Base-by-base conservation (phyloP, 2,329 filamentous ascomycete species). In the Pseudogymnoascus sp. region DNA sequence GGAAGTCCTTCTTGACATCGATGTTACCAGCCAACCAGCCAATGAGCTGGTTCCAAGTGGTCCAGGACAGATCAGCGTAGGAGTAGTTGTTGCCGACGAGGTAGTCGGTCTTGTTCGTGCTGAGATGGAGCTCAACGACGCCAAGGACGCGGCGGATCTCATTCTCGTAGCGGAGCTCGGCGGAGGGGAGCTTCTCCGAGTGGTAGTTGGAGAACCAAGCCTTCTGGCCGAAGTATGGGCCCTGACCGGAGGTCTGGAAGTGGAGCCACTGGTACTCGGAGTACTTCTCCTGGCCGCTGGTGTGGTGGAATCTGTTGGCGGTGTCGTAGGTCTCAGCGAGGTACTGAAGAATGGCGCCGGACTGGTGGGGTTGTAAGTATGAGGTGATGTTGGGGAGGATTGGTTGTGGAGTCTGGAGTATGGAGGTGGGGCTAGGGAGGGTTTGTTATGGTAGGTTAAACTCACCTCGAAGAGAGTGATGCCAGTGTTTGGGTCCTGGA, bases 271-370 rank as follows among this genome's bases (percentile, higher is more conserved):
- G 74, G 47, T 73, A 71, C 13, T 71, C 65, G 8, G 69, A 67
- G 47, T 72, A 72, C 28, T 72, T 71, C 59, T 76, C 72, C 9
- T 70, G 70, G 17, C 66, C 67, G 8, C 65, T 61, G 10, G 66
- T 65, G 66, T 75, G 78, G 62, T 70, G 73, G 50, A 78, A 63
- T 44, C 72, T 74, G 28, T 74, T 65, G 3, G 73, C 65, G 19
- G 70, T 74, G 68, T 78, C 76, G 69, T 79, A 78, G 15, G 68
- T 69, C 53, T 75, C 72, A 59, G 74, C 65, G 11, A 79, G 64
- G 63, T 79, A 80, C 59, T 77, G 73, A 64, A 80, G 69, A 64
- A 78, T 77, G 1, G 78, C 77, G 13, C 76, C 76, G 31, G 72
- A 75, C 67, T 57, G 28, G 1, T 11, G 3, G 10, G n/a, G 6